Conservation (phyloP, 2,329 filamentous ascomycete species). For the Dactylellina leptospora region DNA sequence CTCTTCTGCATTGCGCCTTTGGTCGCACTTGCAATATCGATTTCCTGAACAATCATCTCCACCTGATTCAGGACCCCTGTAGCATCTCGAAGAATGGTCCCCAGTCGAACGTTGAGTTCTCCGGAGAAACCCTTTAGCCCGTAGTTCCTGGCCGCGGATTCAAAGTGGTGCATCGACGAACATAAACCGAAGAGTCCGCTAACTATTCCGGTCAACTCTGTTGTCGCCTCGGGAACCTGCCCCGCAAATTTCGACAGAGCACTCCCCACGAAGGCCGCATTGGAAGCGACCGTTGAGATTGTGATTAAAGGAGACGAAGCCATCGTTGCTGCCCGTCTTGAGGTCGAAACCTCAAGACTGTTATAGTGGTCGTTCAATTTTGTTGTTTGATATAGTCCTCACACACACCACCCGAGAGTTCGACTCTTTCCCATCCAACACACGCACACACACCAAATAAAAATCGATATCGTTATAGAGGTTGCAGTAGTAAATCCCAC, state of each 20-base stretch:
- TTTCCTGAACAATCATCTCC: constrained; percentile 48
- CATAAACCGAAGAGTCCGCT: constrained; percentile 47
- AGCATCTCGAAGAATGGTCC: constrained; percentile 49
- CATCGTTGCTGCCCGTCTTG: constrained; percentile 49
- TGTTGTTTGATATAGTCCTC: constrained; percentile 46
- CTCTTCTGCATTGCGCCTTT: constrained; percentile 52
- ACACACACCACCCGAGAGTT: constrained; percentile 7
- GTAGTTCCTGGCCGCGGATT: constrained; percentile 47
- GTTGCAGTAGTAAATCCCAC: not conserved
- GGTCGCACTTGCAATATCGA: constrained; percentile 47
- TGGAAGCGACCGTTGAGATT: constrained; percentile 46
- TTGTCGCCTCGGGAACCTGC: constrained; percentile 51
- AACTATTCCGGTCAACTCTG: constrained; percentile 50
- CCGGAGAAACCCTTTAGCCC: constrained; percentile 40
- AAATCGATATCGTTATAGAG: not conserved
- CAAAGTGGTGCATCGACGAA: constrained; percentile 52
- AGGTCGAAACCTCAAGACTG: constrained; percentile 53
- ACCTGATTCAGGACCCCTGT: constrained; percentile 42
- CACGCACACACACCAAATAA: not conserved
- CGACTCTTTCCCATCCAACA: constrained; percentile 12
- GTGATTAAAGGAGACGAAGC: constrained; percentile 49
- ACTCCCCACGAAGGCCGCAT: constrained; percentile 44
- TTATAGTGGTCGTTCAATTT: constrained; percentile 42
- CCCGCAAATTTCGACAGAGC: constrained; percentile 47
- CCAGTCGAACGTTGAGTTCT: constrained; percentile 39